Percentiles rank a stretch among this genome's conserved stretches.
These are phyloP conservation scores for Leccinum barrowsii DNA, from an alignment of 768 basidiomycete species.

Conservation along the genomic window DNA sequence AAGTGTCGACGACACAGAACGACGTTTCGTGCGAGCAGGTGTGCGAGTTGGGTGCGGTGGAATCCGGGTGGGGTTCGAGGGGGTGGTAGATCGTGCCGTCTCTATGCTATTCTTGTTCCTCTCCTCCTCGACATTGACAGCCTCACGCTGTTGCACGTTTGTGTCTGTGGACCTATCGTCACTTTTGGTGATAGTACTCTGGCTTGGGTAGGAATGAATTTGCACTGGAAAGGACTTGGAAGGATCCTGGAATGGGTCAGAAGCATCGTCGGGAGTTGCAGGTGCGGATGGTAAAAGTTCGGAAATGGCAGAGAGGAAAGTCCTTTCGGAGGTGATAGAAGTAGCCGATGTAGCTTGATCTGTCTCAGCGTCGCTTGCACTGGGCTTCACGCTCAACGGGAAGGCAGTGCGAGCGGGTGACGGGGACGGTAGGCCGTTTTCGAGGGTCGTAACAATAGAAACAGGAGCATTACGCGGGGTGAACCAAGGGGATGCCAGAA, in stretches of 20 bases:
- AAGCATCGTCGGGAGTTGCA: conserved; percentile 52
- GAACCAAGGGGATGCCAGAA: conserved; percentile 88
- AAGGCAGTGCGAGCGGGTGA: conserved; percentile 32
- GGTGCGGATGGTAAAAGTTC: conserved; percentile 49
- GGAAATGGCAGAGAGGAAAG: conserved; percentile 53
- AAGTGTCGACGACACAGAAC: conserved; percentile 87
- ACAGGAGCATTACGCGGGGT: conserved; percentile 28
- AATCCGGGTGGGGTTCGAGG: conserved; percentile 22
- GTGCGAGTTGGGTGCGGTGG: conserved; percentile 78
- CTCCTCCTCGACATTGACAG: conserved; percentile 51
- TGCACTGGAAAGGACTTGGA: conserved; percentile 19
- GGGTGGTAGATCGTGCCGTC: conserved; percentile 19
- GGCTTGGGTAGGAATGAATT: conserved; percentile 53
- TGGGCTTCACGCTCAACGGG: conserved; percentile 23
- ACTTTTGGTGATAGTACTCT: conserved; percentile 55
- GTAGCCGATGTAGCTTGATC: conserved; percentile 44
- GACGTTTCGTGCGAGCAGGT: conserved; percentile 91
- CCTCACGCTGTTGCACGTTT: conserved; percentile 41
- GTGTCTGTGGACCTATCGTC: conserved; percentile 26
- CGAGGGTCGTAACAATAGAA: conserved; percentile 4
- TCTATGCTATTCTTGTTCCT: background rate
- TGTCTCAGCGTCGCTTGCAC: conserved; percentile 12
- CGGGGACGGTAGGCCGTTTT: conserved; percentile 26
- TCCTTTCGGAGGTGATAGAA: conserved; percentile 38
- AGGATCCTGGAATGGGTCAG: conserved; percentile 42